Evolutionary conservation across 805 yeast genomes (phyloP), one percentile per base, ranked within the genome.

Genomic region (Nakazawaea anatomiae): DNA sequence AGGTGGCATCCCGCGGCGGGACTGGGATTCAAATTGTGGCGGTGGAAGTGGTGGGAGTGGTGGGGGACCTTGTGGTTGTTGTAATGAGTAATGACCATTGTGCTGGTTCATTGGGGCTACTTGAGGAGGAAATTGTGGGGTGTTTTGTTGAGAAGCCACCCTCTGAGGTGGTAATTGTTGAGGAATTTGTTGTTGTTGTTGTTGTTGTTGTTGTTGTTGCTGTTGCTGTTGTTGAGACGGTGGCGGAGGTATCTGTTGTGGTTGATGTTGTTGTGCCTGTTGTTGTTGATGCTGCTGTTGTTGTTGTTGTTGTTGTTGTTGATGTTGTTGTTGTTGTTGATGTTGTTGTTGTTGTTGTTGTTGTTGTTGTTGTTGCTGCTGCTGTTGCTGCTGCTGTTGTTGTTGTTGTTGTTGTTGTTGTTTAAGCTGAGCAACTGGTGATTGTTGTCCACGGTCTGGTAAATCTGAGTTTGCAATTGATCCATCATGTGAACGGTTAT

Each of bases 91-190:
- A 28, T 51, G 47, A 31, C 48, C 45, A 40, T 31, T 40, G 27
- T 44, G 41, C 28, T 44, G 55, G 30, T 10, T 58, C 47, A 14
- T 57, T 43, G 31, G 55, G 8, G 41, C 45, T 11, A 44, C 54
- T 14, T 49, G 52, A 18, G 50, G 34, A 11, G 50, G 55, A 27
- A 41, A 31, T 10, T 48, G 49, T n/a, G 42, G 52, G 32, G 46
- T 48, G 52, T 57, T 52, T 44, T 57, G 53, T 44, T 41, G 48
- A 11, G 47, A 35, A 14, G n/a, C 8, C 18, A 14, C 9, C 46
- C 29, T 35, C 29, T 46, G 34, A 38, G 18, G 25, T 34, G 5
- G 56, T 10, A 57, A 28, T 30, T 42, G 39, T 7, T 41, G 40
- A 25, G 44, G 44, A 31, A 14, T 10, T 36, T 27, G 39, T 40